A percentile compares a stretch with the other conserved stretches of the same genome.
Conservation (phyloP, 805 yeast genomes). For the Candida krabiensis region DNA sequence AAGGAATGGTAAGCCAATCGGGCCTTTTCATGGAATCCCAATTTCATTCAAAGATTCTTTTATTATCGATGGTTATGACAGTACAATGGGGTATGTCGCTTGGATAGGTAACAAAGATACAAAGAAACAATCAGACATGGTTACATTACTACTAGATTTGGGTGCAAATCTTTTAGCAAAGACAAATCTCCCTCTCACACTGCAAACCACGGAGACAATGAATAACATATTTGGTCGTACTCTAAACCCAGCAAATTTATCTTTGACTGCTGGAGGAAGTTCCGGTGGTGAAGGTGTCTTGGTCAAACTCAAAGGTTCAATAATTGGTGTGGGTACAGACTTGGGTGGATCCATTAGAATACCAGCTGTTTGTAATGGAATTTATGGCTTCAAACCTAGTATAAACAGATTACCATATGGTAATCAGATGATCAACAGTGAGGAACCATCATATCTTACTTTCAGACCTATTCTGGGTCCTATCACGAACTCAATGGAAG, state of each 20-base stretch:
- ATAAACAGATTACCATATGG: conserved; percentile 28
- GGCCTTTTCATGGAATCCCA: conserved; percentile 28
- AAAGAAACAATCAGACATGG: conserved; percentile 30
- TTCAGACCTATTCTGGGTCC: conserved; percentile 1
- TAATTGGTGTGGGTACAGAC: conserved; percentile 60
- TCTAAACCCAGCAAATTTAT: conserved; percentile 48
- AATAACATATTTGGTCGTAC: conserved; percentile 52
- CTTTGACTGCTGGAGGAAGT: conserved; percentile 58
- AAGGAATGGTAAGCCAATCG: conserved; percentile 16
- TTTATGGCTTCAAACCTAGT: conserved; percentile 54
- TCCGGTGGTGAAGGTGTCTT: conserved; percentile 64
- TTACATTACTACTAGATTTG: conserved; percentile 11
- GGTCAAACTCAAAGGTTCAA: conserved; percentile 52
- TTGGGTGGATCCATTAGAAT: conserved; percentile 61
- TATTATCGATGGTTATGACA: conserved; percentile 36
- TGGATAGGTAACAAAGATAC: conserved; percentile 9
- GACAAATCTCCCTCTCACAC: conserved; percentile 52
- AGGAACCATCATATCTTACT: neutral
- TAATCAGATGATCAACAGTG: conserved; percentile 15
- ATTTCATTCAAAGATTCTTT: conserved; percentile 56
- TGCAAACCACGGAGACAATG: conserved; percentile 56
- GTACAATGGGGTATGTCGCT: conserved; percentile 17
- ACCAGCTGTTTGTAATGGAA: conserved; percentile 59
- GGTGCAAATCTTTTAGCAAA: conserved; percentile 45
- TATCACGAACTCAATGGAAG: neutral